These are phyloP conservation scores for Aspergillus chevalieri DNA, from an alignment of 2,329 filamentous ascomycete genomes.

Conservation along the genomic window DNA sequence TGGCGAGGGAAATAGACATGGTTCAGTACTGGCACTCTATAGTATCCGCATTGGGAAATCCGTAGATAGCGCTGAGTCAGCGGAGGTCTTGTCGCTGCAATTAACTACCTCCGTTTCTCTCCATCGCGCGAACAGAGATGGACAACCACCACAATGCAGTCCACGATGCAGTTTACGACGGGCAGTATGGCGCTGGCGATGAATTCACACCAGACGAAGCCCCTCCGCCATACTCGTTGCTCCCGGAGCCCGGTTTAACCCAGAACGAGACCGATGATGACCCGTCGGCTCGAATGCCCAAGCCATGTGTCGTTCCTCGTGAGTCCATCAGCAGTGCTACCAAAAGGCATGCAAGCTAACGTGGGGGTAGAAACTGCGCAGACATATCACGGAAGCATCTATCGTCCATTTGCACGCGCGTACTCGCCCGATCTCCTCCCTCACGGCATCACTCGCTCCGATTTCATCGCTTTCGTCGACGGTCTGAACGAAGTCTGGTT, in stretches of 20 bases:
- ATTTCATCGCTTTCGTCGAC: constrained; percentile 32
- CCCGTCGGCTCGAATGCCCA: constrained; percentile 2
- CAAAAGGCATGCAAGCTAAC: background rate
- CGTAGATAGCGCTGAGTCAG: background rate
- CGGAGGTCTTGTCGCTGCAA: background rate
- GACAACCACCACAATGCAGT: background rate
- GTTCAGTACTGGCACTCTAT: background rate
- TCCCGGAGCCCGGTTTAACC: background rate
- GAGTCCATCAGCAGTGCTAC: background rate
- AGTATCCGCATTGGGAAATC: background rate
- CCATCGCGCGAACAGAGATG: background rate
- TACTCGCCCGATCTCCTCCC: constrained; percentile 3
- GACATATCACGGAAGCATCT: constrained; percentile 9
- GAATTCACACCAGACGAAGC: background rate
- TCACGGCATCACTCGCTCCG: constrained; percentile 3
- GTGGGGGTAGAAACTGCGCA: constrained; percentile 7
- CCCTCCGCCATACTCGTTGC: background rate
- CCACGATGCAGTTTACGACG: background rate
- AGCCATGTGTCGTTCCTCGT: constrained; percentile 10
- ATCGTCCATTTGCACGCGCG: constrained; percentile 11
- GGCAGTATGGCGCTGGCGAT: background rate
- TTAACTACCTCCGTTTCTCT: too few relatives aligned
- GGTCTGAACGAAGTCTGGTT: constrained; percentile 49
- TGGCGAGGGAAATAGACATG: background rate
- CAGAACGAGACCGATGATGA: constrained; percentile 4